Evolutionary conservation across 164 flowering plant species (phyloP).

Genomic region (Liriodendron chinense): DNA sequence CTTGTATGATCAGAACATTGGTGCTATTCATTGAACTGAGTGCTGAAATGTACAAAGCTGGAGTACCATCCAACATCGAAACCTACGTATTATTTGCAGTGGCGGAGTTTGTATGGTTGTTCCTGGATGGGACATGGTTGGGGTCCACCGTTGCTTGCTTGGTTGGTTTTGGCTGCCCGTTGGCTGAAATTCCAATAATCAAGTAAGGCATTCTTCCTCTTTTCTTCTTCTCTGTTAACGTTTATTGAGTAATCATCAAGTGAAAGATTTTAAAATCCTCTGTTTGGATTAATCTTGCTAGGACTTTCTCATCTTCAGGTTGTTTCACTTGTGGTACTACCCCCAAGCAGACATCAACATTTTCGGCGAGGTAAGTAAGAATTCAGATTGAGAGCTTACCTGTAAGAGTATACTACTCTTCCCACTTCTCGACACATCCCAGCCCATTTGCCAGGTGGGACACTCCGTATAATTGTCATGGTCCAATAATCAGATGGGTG

Average conservation of each 20-base stretch:
- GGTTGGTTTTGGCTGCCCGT: slow-evolving; percentile 69
- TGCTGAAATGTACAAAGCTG: slow-evolving; percentile 84
- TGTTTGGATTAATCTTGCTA: slow-evolving; percentile 1
- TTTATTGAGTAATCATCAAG: not conserved
- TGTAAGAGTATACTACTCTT: not conserved
- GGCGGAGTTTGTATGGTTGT: slow-evolving; percentile 73
- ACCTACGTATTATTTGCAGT: slow-evolving; percentile 70
- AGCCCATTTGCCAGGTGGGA: not conserved
- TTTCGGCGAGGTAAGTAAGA: slow-evolving; percentile 77
- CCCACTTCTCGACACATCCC: not conserved
- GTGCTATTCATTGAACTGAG: slow-evolving; percentile 68
- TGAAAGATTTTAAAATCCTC: not conserved
- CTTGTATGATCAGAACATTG: slow-evolving; percentile 57
- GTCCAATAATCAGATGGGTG: not conserved
- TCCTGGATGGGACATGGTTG: slow-evolving; percentile 58
- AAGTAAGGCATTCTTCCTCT: slow-evolving; percentile 39
- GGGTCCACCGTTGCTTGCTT: slow-evolving; percentile 78
- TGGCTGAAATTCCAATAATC: slow-evolving; percentile 87
- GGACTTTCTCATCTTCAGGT: slow-evolving; percentile 31
- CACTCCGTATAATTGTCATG: not conserved
- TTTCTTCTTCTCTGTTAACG: not conserved
- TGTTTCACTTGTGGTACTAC: slow-evolving; percentile 79
- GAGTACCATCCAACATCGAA: slow-evolving; percentile 65
- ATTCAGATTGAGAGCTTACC: no score
- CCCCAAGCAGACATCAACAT: slow-evolving; percentile 71